Evolutionary conservation across 176 grass and related monocot genomes (phyloP).

Genomic region (Luzula sylvatica): DNA sequence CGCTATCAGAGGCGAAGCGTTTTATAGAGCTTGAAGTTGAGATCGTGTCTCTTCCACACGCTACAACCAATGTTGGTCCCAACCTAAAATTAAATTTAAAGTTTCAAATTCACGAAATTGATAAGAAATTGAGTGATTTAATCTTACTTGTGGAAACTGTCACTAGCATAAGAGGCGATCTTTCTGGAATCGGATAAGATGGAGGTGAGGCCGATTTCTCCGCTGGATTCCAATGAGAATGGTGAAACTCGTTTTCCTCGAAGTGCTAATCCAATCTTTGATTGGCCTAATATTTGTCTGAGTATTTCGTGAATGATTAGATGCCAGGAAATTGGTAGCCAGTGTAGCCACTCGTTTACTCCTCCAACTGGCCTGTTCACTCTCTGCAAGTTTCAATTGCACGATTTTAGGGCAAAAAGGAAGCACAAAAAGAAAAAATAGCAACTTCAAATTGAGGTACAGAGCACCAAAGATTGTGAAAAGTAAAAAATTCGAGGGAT

Average conservation of each 20-base stretch:
- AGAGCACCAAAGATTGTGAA: neutral
- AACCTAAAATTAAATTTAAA: slow-evolving; percentile 43
- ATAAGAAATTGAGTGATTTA: neutral
- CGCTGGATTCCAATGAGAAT: slow-evolving; percentile 24
- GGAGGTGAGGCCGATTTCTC: slow-evolving; percentile 42
- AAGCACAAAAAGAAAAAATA: neutral
- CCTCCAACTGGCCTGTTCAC: slow-evolving; percentile 80
- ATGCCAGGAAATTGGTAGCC: slow-evolving; percentile 65
- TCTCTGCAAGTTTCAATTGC: slow-evolving; percentile 25
- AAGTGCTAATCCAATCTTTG: slow-evolving; percentile 46
- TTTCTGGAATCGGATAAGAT: slow-evolving; percentile 61
- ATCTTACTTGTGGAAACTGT: slow-evolving; percentile 79
- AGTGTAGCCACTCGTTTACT: slow-evolving; percentile 67
- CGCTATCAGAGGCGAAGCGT: slow-evolving; percentile 54
- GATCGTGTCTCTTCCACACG: slow-evolving; percentile 77
- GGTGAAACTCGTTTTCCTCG: slow-evolving; percentile 36
- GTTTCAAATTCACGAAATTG: slow-evolving; percentile 2
- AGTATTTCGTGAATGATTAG: slow-evolving; percentile 52
- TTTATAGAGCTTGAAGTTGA: slow-evolving; percentile 76
- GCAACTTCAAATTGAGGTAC: neutral
- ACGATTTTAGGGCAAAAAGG: neutral
- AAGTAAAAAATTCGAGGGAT: slow-evolving; percentile 6
- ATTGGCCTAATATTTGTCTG: slow-evolving; percentile 53
- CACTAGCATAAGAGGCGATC: slow-evolving; percentile 50
- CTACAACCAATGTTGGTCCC: slow-evolving; percentile 72